These are phyloP conservation scores for Williopsis jadinii DNA, from an alignment of 1,139 yeast species.

Conservation along the genomic window DNA sequence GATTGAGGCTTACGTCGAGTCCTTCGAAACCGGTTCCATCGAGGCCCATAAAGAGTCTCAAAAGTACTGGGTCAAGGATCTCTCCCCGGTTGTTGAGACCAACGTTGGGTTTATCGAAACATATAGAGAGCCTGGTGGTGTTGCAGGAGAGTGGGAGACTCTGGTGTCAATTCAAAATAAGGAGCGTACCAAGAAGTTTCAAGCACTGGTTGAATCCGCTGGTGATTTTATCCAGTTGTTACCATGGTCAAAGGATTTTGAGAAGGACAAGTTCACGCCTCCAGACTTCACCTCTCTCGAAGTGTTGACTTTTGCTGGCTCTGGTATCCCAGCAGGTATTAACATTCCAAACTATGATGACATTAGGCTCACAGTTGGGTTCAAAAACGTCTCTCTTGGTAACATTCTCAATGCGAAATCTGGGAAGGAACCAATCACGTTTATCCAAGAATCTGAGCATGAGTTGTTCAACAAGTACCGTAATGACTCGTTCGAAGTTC, in stretches of 20 bases:
- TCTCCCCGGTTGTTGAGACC: slow-evolving; percentile 77
- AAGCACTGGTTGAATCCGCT: slow-evolving; percentile 60
- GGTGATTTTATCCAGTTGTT: slow-evolving; percentile 53
- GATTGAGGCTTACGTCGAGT: slow-evolving; percentile 57
- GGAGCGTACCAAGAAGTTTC: slow-evolving; percentile 77
- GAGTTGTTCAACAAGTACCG: slow-evolving; percentile 62
- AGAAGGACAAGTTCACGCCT: slow-evolving; percentile 80
- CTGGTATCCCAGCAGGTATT: slow-evolving; percentile 90
- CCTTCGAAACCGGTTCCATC: slow-evolving; percentile 79
- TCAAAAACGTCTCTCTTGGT: slow-evolving; percentile 84
- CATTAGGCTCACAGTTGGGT: slow-evolving; percentile 74
- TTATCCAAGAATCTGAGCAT: slow-evolving; percentile 46
- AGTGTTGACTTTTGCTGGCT: slow-evolving; percentile 82
- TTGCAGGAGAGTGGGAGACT: slow-evolving; percentile 93
- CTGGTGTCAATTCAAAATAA: slow-evolving; percentile 88
- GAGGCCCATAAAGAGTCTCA: slow-evolving; percentile 82
- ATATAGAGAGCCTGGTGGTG: slow-evolving; percentile 87
- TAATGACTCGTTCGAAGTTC: slow-evolving; percentile 83
- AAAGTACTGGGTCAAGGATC: slow-evolving; percentile 80
- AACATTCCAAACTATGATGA: slow-evolving; percentile 91
- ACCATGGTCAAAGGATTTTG: slow-evolving; percentile 74
- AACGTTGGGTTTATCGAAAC: slow-evolving; percentile 90
- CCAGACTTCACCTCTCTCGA: slow-evolving; percentile 90
- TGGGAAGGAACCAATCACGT: slow-evolving; percentile 63
- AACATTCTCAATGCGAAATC: slow-evolving; percentile 76